Evolutionary conservation across 2,329 filamentous ascomycete genomes (phyloP), one percentile per base, ranked within the genome.

Genomic region (Fusarium tuaranense): DNA sequence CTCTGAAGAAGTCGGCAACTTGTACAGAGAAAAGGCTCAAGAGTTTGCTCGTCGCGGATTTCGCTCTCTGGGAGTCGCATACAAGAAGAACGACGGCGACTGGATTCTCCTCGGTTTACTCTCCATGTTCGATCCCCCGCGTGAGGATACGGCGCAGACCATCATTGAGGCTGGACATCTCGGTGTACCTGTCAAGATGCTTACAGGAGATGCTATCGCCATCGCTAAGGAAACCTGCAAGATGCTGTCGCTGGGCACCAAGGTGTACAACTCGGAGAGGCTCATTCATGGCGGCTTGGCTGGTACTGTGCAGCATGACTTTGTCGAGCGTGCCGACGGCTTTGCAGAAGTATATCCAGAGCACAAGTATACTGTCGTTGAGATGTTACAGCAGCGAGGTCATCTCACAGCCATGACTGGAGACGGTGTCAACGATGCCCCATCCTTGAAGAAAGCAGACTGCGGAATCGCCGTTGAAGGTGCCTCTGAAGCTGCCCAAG

Each of bases 211-310:
- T 16, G 71, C 71, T 0, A 74, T 74, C 0, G 71, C 71, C 0
- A 74, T 74, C 13, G 71, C 71, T 2, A 74, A 74, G 0, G 71
- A 74, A 14, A 74, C 71, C 0, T 74, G 71, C 30, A 74, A 74
- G 4, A 74, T 74, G 71, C 0, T 74, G 9, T 74, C 71, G 0
- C 58, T 74, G 0, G 71, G 71, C 0, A 74, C 71, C 0, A 74
- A 74, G 2, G 68, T 74, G 0, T 74, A 74, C 1, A 74, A 74
- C 44, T 74, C 71, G 0, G 71, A 74, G 7, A 1, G 71, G 7
- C 44, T 74, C 0, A 74, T 74, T 4, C 71, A 74, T 0, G 71
- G 71, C 0, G 71, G 71, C 0, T 9, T 74, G 0, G 68, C 71
- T 1, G 71, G 71, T 9, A 74, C 61, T 32, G 71, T 74, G 0